Percentiles rank a stretch among this genome's conserved stretches.
phyloP scores from a whole-genome alignment of 139 green algal genomes.

The Chlorella sp. region DNA sequence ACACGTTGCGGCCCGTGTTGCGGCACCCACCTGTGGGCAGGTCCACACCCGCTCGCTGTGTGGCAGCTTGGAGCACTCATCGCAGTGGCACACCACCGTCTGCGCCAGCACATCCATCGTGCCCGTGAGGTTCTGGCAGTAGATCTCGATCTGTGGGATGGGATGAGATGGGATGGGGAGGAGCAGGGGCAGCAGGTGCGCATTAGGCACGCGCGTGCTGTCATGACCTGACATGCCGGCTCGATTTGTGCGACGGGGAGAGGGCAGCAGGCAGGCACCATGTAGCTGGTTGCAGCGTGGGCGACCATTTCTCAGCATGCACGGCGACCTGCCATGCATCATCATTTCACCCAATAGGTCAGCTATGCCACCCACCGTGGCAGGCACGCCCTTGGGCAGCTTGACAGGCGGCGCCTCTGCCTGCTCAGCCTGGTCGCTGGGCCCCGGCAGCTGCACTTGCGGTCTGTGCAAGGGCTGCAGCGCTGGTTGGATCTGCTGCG shows the following conservation, averaged over 20 bases:
- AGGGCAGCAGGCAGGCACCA: neutral
- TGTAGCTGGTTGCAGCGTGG: neutral
- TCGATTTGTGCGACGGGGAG: neutral
- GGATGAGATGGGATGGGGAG: neutral
- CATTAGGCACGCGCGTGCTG: neutral
- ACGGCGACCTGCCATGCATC: neutral
- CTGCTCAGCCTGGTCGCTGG: neutral
- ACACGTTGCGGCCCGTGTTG: no score
- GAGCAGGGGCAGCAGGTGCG: neutral
- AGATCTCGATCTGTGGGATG: conserved; percentile 36
- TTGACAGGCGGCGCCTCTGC: neutral
- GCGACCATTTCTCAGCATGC: neutral
- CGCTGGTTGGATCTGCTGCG: no score
- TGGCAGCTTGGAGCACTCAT: conserved; percentile 31
- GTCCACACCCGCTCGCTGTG: conserved; percentile 35
- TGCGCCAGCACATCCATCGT: conserved; percentile 43
- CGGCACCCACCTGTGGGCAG: conserved; percentile 52
- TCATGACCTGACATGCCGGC: no score
- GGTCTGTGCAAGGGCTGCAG: neutral
- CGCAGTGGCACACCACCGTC: conserved; percentile 52
- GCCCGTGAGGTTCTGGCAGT: conserved; percentile 44
- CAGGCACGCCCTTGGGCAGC: neutral
- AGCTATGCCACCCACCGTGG: neutral
- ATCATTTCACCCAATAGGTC: neutral
- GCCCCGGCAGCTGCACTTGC: neutral